Percentiles rank a stretch among this genome's conserved stretches.
These are phyloP conservation scores for Luvunga scandens DNA, from an alignment of 345 rosid species.

Conservation along the genomic window DNA sequence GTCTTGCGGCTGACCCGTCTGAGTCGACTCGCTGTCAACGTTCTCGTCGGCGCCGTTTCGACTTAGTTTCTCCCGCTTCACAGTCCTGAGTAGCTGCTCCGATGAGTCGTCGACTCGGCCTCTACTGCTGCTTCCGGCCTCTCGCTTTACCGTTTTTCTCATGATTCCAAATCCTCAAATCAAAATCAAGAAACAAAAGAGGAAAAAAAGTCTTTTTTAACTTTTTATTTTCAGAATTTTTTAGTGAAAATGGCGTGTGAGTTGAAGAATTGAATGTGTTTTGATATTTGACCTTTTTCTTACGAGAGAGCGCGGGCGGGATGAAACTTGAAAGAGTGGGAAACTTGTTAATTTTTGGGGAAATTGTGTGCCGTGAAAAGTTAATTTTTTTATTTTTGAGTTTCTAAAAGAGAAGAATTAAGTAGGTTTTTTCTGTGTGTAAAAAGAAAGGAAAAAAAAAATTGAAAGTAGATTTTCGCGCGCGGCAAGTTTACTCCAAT, in stretches of 20 bases:
- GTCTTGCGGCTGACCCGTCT: slow-evolving; percentile 10
- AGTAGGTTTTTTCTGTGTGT: too few species aligned
- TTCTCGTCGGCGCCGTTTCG: slow-evolving; percentile 1
- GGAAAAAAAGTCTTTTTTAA: neutral
- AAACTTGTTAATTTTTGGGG: neutral
- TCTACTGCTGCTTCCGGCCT: neutral
- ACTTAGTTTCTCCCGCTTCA: slow-evolving; percentile 19
- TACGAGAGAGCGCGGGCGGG: neutral
- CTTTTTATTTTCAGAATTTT: neutral
- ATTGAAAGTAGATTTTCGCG: neutral
- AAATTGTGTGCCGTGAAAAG: neutral
- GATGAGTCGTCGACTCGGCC: neutral
- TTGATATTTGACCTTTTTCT: neutral
- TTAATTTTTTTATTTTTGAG: neutral
- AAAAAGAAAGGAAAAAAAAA: neutral
- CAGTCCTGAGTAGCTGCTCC: slow-evolving; percentile 14
- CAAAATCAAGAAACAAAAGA: neutral
- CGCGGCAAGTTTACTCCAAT: neutral
- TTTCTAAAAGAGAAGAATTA: neutral
- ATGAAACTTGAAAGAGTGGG: neutral
- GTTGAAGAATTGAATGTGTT: neutral
- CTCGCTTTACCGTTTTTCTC: slow-evolving; percentile 13
- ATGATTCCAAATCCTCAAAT: slow-evolving; percentile 5
- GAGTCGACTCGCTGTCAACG: slow-evolving; percentile 15
- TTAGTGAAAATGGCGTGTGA: too few species aligned